These are phyloP conservation scores for Myxozyma geophila DNA, from an alignment of 805 yeast genomes.

Conservation along the genomic window DNA sequence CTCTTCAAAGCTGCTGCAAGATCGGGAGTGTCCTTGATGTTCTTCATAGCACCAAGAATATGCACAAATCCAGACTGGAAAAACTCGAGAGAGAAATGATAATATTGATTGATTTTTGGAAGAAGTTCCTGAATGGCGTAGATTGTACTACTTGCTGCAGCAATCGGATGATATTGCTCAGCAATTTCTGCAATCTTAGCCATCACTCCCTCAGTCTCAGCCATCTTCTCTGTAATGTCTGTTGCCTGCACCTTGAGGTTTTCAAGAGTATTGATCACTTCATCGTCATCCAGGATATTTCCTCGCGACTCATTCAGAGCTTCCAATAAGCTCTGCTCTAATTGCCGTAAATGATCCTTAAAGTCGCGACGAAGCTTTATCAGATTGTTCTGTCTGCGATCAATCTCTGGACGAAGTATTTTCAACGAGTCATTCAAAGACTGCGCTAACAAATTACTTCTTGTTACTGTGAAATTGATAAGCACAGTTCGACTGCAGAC, in stretches of 20 bases:
- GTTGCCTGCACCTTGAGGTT: slow-evolving; percentile 64
- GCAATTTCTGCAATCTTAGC: slow-evolving; percentile 56
- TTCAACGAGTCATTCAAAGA: slow-evolving; percentile 61
- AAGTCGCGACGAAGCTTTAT: slow-evolving; percentile 63
- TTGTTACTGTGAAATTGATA: slow-evolving; percentile 75
- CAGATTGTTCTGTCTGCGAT: slow-evolving; percentile 58
- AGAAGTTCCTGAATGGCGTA: slow-evolving; percentile 55
- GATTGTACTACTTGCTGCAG: slow-evolving; percentile 57
- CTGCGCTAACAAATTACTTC: slow-evolving; percentile 65
- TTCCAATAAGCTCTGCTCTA: slow-evolving; percentile 64
- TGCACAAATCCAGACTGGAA: slow-evolving; percentile 47
- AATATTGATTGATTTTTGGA: slow-evolving; percentile 54
- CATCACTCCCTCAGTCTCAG: slow-evolving; percentile 61
- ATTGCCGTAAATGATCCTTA: slow-evolving; percentile 53
- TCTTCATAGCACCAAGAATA: slow-evolving; percentile 41
- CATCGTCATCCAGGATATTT: slow-evolving; percentile 69
- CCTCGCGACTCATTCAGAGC: slow-evolving; percentile 63
- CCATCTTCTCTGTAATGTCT: slow-evolving; percentile 57
- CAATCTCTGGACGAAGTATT: slow-evolving; percentile 68
- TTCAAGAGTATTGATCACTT: slow-evolving; percentile 63
- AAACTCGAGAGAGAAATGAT: slow-evolving; percentile 60
- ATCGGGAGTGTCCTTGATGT: slow-evolving; percentile 19
- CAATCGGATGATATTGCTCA: slow-evolving; percentile 57
- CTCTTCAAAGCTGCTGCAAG: slow-evolving; percentile 39
- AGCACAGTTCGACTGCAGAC: slow-evolving; percentile 65